Evolutionary conservation across 768 basidiomycete species (phyloP), one percentile per base, ranked within the genome.

Genomic region (Dioszegia hungarica): DNA sequence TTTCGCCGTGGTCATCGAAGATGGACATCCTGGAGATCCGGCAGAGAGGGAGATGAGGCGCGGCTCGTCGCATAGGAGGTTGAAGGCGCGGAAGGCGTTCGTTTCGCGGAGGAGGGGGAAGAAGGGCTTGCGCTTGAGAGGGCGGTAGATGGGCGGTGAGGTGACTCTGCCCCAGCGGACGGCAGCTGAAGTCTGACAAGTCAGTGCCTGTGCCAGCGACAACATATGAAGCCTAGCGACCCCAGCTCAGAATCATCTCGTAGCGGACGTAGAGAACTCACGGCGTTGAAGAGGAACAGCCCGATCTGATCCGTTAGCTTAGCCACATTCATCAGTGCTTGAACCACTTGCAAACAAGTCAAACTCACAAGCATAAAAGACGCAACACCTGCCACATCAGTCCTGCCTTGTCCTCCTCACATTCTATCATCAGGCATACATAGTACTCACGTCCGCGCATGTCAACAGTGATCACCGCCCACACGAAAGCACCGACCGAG

Each of bases 101-200:
- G 20, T 45, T 8, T 33, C 24, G 5, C 57, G 50, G 6, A 59
- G 25, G 5, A 4, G 11, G 6, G 20, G 14, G 10, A 9, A 28
- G 38, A 19, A 29, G n/a, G 46, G 34, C 17, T 24, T 28, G 3
- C 44, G 40, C 2, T 50, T 41, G 5, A 59, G 36, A 37, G 51
- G 51, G 20, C 54, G 51, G 28, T 53, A 47, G 17, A 10, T 8
- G 3, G 52, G 50, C 10, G 57, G 57, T 8, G 40, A n/a, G 14
- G 25, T 24, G 8, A 50, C 17, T 12, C 52, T 24, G 29, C 51
- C 57, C 57, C 57, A 58, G 28, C 57, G 49, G 14, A 50, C 45
- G 20, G 56, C 31, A 10, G 33, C 31, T 17, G 48, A 36, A 20
- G 38, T 51, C 49, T 51, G 46, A 4, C 5, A 36, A 2, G 31